Evolutionary conservation across 305 asterid genomes (phyloP).

Genomic region (Coffea humblotiana): DNA sequence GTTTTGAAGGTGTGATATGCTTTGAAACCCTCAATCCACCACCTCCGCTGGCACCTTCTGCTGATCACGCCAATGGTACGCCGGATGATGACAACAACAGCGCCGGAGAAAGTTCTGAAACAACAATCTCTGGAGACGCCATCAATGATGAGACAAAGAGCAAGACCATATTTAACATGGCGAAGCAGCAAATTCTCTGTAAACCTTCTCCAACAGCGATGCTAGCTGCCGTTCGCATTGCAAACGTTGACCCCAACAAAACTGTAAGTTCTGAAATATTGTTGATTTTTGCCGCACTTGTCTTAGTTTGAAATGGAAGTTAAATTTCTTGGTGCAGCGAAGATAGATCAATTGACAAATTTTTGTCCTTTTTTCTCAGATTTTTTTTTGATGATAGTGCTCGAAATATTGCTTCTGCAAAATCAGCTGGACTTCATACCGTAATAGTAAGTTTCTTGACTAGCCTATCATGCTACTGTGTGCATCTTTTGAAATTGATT

Average conservation of each 20-base stretch:
- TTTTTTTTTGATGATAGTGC: slow-evolving; percentile 86
- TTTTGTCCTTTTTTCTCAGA: slow-evolving; percentile 32
- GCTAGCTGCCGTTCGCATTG: slow-evolving; percentile 68
- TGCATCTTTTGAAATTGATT: too few species aligned
- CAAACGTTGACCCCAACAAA: slow-evolving; percentile 66
- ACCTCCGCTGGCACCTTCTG: neutral
- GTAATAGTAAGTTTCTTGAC: slow-evolving; percentile 56
- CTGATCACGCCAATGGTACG: neutral
- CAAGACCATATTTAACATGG: slow-evolving; percentile 6
- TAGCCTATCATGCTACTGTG: neutral
- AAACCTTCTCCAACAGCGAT: slow-evolving; percentile 72
- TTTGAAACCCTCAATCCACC: slow-evolving; percentile 79
- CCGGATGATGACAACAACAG: neutral
- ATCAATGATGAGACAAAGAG: neutral
- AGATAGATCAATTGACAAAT: neutral
- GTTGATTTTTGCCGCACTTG: neutral
- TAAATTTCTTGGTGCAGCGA: neutral
- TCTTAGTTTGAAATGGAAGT: neutral
- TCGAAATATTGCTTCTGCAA: slow-evolving; percentile 70
- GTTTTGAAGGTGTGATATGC: slow-evolving; percentile 87
- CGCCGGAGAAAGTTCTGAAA: neutral
- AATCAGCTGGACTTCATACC: slow-evolving; percentile 72
- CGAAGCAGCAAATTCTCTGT: slow-evolving; percentile 49
- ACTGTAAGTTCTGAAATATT: slow-evolving; percentile 40
- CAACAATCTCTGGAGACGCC: neutral